phyloP scores from a whole-genome alignment of 1,284 basidiomycete species.

The Heliocybe sulcata region DNA sequence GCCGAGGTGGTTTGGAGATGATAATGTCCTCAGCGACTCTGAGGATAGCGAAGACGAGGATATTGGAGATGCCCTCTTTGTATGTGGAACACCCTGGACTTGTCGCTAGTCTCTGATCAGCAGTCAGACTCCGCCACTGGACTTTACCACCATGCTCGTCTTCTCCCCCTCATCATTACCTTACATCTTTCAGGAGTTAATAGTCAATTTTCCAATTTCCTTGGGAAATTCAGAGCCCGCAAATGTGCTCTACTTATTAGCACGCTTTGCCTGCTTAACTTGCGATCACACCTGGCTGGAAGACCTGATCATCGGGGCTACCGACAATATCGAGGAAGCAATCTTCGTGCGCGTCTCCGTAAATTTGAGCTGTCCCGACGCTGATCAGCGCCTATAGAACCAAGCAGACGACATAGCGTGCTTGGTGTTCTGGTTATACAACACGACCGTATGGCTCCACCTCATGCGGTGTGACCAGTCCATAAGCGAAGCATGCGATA shows the following conservation, averaged over 20 bases:
- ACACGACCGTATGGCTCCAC: conserved; percentile 85
- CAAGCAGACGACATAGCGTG: conserved; percentile 81
- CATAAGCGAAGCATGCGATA: conserved; percentile 70
- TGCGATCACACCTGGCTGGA: conserved; percentile 89
- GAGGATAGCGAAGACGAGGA: conserved; percentile 37
- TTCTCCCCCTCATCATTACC: conserved; percentile 78
- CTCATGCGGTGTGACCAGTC: conserved; percentile 80
- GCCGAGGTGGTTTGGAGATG: conserved; percentile 56
- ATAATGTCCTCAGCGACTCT: conserved; percentile 23
- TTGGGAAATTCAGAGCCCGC: conserved; percentile 73
- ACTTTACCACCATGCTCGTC: conserved; percentile 84
- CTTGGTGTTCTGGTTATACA: conserved; percentile 93
- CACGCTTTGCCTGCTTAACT: conserved; percentile 81
- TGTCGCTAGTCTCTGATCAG: background rate
- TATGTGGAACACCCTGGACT: conserved; percentile 24
- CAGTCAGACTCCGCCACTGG: conserved; percentile 56
- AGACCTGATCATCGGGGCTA: conserved; percentile 84
- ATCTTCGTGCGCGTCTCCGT: conserved; percentile 67
- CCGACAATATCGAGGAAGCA: conserved; percentile 87
- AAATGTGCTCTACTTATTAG: conserved; percentile 76
- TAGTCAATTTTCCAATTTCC: conserved; percentile 63
- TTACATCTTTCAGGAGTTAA: conserved; percentile 73
- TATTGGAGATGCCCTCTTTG: conserved; percentile 42
- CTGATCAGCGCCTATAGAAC: conserved; percentile 36
- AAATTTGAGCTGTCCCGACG: conserved; percentile 7